These are phyloP conservation scores for Claviceps capensis DNA, from an alignment of 2,329 filamentous ascomycete species.

Conservation along the genomic window DNA sequence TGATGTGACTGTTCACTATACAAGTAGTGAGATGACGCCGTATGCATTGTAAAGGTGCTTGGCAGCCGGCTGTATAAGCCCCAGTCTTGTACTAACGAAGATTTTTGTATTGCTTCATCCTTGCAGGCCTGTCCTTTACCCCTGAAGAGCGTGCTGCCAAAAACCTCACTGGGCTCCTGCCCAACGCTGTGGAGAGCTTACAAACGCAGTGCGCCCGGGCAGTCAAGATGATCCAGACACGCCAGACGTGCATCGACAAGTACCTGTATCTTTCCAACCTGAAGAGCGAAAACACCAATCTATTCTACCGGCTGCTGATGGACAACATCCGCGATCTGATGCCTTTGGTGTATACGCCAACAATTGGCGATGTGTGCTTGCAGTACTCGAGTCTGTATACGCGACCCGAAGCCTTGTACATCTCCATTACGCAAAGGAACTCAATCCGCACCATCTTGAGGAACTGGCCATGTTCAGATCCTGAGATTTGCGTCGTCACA, in stretches of 20 bases:
- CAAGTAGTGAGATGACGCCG: not conserved
- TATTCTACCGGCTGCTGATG: constrained; percentile 73
- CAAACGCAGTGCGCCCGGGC: constrained; percentile 50
- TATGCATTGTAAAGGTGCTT: not conserved
- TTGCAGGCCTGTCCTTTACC: constrained; percentile 46
- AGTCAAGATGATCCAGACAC: constrained; percentile 60
- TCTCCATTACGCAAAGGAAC: constrained; percentile 88
- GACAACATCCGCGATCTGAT: constrained; percentile 67
- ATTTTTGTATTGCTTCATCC: not conserved
- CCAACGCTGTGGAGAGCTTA: constrained; percentile 47
- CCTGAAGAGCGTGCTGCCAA: constrained; percentile 49
- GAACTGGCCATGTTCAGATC: constrained; percentile 83
- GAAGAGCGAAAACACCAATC: constrained; percentile 62
- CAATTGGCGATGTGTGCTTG: constrained; percentile 90
- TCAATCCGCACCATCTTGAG: constrained; percentile 76
- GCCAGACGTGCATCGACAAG: constrained; percentile 61
- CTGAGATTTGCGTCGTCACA: constrained; percentile 93
- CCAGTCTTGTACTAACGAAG: not conserved
- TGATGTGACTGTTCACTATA: not conserved
- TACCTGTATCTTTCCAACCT: constrained; percentile 69
- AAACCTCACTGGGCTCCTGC: constrained; percentile 53
- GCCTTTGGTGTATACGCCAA: constrained; percentile 76
- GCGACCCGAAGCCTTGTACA: constrained; percentile 87
- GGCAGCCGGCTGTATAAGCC: not conserved
- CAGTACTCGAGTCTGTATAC: constrained; percentile 95